Evolutionary conservation across 1,284 basidiomycete species (phyloP).

Genomic region (Cryptococcus maquisensis): DNA sequence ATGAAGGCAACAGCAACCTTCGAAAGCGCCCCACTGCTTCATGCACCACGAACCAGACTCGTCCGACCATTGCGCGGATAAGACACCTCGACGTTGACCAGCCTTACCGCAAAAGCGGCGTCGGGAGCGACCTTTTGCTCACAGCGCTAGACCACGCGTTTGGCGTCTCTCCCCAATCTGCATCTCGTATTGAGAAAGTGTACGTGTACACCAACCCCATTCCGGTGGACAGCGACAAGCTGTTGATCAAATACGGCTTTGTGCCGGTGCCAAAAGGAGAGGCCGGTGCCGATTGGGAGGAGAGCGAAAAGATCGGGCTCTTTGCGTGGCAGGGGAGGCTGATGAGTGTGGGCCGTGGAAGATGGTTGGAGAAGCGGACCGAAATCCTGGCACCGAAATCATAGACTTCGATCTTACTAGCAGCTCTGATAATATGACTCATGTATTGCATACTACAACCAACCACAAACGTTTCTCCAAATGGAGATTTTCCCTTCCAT

Average conservation of each 20-base stretch:
- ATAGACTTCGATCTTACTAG: background rate
- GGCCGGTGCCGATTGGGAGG: background rate
- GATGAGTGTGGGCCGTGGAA: slow-evolving; percentile 11
- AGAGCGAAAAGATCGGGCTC: slow-evolving; percentile 9
- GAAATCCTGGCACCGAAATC: slow-evolving; percentile 4
- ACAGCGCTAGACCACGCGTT: slow-evolving; percentile 62
- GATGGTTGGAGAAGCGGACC: slow-evolving; percentile 6
- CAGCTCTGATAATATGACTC: background rate
- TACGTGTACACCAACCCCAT: slow-evolving; percentile 58
- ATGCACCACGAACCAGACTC: background rate
- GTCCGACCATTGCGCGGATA: slow-evolving; percentile 57
- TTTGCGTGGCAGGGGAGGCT: slow-evolving; percentile 16
- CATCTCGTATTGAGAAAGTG: slow-evolving; percentile 24
- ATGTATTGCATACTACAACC: background rate
- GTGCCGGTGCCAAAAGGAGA: background rate
- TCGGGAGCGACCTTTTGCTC: slow-evolving; percentile 64
- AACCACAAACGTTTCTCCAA: too few species aligned
- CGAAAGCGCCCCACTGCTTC: background rate
- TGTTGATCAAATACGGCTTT: slow-evolving; percentile 57
- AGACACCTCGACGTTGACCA: slow-evolving; percentile 72
- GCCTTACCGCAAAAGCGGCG: slow-evolving; percentile 55
- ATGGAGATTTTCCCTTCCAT: too few species aligned
- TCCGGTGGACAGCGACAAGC: slow-evolving; percentile 40
- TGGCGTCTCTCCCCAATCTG: slow-evolving; percentile 5
- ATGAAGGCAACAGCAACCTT: background rate